phyloP scores from a whole-genome alignment of 2,329 filamentous ascomycete genomes.

The Pleurostoma richardsiae region DNA sequence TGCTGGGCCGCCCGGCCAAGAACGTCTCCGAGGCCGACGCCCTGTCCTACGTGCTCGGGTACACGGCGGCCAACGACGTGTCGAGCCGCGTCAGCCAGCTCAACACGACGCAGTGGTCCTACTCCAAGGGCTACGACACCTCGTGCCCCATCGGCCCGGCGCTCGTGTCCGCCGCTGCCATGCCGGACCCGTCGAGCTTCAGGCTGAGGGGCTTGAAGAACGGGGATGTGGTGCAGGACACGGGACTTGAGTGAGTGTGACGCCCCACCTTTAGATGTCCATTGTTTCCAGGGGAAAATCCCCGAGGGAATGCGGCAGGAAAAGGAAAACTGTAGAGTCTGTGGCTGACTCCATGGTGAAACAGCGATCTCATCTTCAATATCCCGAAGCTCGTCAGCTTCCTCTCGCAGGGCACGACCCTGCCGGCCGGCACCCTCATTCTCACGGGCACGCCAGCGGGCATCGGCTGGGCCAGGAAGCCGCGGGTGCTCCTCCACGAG shows the following conservation, averaged over 20 bases:
- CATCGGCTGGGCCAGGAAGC: slow-evolving; percentile 30
- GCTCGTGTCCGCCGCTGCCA: slow-evolving; percentile 35
- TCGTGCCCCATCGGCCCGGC: slow-evolving; percentile 49
- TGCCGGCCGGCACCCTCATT: slow-evolving; percentile 33
- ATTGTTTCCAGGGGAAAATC: too few relatives aligned
- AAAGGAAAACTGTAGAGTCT: not conserved
- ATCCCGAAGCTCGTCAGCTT: slow-evolving; percentile 39
- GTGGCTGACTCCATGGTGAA: slow-evolving; percentile 1
- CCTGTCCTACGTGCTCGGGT: slow-evolving; percentile 56
- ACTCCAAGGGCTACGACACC: slow-evolving; percentile 55
- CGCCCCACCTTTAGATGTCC: slow-evolving; percentile 9
- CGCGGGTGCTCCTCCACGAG: slow-evolving; percentile 28
- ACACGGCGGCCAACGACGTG: slow-evolving; percentile 53
- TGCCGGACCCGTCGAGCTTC: slow-evolving; percentile 35
- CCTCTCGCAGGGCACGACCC: slow-evolving; percentile 35
- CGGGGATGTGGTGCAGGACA: slow-evolving; percentile 43
- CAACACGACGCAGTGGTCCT: slow-evolving; percentile 49
- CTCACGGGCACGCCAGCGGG: slow-evolving; percentile 37
- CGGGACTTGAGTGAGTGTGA: slow-evolving; percentile 14
- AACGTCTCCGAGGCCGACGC: slow-evolving; percentile 53
- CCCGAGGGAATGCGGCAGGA: not conserved
- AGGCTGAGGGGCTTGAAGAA: slow-evolving; percentile 41
- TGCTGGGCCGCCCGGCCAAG: slow-evolving; percentile 45
- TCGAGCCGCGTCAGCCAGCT: slow-evolving; percentile 53
- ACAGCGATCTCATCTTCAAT: slow-evolving; percentile 48